Conservation (phyloP, 305 asterid species). For the Solanum hybrid region DNA sequence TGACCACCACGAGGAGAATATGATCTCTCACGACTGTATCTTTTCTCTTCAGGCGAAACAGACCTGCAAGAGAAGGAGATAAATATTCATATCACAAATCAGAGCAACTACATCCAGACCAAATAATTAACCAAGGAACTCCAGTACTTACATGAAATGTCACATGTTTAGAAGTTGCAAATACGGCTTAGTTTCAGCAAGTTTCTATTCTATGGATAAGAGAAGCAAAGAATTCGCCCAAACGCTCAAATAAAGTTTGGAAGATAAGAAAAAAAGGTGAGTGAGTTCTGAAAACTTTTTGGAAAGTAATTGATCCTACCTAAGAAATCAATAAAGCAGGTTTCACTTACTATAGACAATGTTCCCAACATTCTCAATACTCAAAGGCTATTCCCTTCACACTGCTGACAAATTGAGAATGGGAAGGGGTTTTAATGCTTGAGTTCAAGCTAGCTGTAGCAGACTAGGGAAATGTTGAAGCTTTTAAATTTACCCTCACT, state of each 20-base stretch:
- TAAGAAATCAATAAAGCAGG: not conserved
- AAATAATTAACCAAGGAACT: not conserved
- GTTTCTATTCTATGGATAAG: not conserved
- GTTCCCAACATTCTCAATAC: not conserved
- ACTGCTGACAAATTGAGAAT: not conserved
- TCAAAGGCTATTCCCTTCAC: not conserved
- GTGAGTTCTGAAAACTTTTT: not conserved
- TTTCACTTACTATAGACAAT: not conserved
- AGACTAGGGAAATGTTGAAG: not conserved
- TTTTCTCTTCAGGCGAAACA: conserved; percentile 46
- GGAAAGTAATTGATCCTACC: not conserved
- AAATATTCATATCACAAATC: not conserved
- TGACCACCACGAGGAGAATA: conserved; percentile 19
- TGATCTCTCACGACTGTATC: conserved; percentile 48
- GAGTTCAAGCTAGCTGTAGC: not conserved
- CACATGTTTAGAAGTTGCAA: not conserved
- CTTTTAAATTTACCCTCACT: not conserved
- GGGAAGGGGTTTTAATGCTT: not conserved
- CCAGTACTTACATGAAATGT: not conserved
- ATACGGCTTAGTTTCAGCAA: not conserved
- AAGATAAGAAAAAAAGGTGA: not conserved
- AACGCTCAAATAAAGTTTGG: not conserved
- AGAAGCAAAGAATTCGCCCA: not conserved
- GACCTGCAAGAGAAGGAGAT: conserved; percentile 37
- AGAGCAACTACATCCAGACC: not conserved